A percentile compares a stretch with the other conserved stretches of the same genome.
These are phyloP conservation scores for Vitis cinerea DNA, from an alignment of 164 flowering plant genomes.

Conservation along the genomic window DNA sequence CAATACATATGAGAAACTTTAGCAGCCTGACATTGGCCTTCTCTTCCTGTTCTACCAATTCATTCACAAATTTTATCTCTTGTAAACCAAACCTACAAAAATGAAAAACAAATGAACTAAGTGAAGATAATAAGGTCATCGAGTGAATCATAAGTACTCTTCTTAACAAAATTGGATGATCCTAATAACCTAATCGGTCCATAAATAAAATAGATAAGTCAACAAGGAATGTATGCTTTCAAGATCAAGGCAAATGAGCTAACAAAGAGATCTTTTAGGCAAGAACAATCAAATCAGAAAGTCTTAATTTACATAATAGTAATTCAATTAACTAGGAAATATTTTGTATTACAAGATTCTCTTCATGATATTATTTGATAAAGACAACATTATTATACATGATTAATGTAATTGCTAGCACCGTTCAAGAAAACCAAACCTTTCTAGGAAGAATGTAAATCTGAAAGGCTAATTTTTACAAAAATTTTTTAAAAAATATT, in stretches of 20 bases:
- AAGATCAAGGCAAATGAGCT: not conserved
- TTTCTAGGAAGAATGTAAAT: slow-evolving; percentile 13
- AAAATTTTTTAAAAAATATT: no score
- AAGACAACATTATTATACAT: no score
- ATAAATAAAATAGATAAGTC: no score
- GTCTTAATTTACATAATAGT: not conserved
- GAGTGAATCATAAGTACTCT: no score
- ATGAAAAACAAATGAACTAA: slow-evolving; percentile 1
- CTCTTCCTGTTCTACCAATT: no score
- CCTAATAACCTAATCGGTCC: no score
- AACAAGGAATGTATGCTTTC: not conserved
- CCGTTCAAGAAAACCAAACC: slow-evolving; percentile 59
- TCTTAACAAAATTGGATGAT: no score
- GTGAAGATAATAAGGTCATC: not conserved
- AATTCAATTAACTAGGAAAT: not conserved
- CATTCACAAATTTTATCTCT: no score
- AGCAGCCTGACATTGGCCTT: no score
- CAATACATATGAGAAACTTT: no score
- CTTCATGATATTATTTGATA: no score
- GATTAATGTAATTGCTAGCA: not conserved
- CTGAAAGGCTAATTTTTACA: no score
- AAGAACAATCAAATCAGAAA: not conserved
- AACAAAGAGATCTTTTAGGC: not conserved
- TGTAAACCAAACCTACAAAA: not conserved
- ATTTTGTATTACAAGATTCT: not conserved